Conservation (phyloP, 495 filamentous ascomycete genomes). For the Penicillium odoratum region DNA sequence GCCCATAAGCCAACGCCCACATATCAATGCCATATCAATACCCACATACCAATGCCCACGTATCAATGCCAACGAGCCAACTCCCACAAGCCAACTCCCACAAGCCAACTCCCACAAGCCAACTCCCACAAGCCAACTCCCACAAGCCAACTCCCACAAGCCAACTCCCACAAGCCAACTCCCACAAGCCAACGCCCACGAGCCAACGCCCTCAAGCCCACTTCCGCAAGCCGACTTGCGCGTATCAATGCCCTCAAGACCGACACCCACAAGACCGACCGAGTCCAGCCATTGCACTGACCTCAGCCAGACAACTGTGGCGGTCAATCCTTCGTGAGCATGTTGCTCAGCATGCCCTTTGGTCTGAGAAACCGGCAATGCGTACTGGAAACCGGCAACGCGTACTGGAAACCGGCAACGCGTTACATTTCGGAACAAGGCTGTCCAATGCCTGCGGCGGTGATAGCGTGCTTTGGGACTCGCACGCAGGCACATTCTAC, state of each 20-base stretch:
- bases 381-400: background rate
- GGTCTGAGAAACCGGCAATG: background rate
- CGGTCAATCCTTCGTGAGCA: background rate
- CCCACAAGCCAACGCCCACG: too few species aligned
- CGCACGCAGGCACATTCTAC: conserved; percentile 1
- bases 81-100: background rate
- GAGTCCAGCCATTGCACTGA: background rate
- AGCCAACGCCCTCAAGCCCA: too few species aligned
- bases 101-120: background rate
- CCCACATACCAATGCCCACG: too few species aligned
- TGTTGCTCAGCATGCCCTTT: background rate
- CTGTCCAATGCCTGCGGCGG: background rate
- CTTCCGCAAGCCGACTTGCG: too few species aligned
- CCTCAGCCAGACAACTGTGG: background rate
- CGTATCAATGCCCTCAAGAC: background rate
- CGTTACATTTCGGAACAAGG: background rate
- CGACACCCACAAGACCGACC: background rate
- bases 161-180: background rate
- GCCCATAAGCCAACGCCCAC: background rate
- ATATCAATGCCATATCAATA: too few species aligned
- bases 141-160: background rate
- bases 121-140: background rate
- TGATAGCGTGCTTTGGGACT: background rate
- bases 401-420: background rate
- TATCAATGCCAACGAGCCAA: background rate